Evolutionary conservation across 2,329 filamentous ascomycete species (phyloP), one percentile per base, ranked within the genome.

Genomic region (Colletotrichum graminicola): DNA sequence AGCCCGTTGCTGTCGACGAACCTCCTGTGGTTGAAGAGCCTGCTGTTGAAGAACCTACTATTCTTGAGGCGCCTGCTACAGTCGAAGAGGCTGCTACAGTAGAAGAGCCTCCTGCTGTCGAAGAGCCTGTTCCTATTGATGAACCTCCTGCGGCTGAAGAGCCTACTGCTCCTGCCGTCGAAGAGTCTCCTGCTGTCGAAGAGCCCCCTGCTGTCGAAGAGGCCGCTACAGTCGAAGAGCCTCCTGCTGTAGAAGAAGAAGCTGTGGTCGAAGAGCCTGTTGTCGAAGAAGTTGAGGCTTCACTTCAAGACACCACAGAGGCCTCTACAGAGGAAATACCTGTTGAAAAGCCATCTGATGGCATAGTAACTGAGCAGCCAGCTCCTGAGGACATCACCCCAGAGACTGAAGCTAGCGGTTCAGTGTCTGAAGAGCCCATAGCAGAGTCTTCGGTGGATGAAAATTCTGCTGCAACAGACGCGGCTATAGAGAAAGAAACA

Each of bases 361-460:
- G 62, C 18, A 54, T 21, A 6, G 51, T 21, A 26, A 29, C 52
- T 51, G 73, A 74, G 61, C 64, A 73, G 39, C 43, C 74, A 23
- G 59, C 52, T 5, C 41, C 54, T 16, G 57, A 60, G 12, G 8
- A 51, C n/a, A 29, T 29, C 16, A 62, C 8, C 5, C 60, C 49
- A n/a, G 49, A 49, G 32, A 21, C 23, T 36, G 52, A 59, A n/a
- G 10, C 11, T 14, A 45, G 8, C 11, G 45, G 36, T 10, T 11
- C 45, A 39, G 23, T n/a, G 34, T 29, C 45, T 14, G 32, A 21
- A 12, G 39, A 43, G 23, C 54, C n/a, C 41, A 23, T 21, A 41
- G 14, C 12, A 41, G 34, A 57, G 34, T 23, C 34, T 16, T 57
- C 54, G 3, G 21, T 26, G 32, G 54, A 57, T 18, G 54, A 57